Evolutionary conservation across 148 eudicot species (phyloP).

Genomic region (Camellia lanceoleosa): DNA sequence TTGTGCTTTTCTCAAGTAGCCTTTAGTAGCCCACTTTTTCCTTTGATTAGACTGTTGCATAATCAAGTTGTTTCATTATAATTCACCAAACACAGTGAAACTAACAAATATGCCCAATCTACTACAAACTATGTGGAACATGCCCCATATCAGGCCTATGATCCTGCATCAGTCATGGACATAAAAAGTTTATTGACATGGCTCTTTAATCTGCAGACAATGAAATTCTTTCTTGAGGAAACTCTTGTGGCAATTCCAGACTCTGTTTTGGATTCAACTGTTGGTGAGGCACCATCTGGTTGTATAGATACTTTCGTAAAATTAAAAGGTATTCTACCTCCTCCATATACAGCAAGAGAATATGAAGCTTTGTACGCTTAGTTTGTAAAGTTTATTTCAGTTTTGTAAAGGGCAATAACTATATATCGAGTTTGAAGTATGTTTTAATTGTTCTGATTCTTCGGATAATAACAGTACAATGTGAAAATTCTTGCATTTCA

Average conservation of each 20-base stretch:
- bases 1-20: background rate
- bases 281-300: constrained; percentile 42
- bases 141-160: background rate
- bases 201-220: constrained; percentile 48
- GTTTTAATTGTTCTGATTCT: background rate
- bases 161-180: background rate
- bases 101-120: no score
- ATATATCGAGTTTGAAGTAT: background rate
- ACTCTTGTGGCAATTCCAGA: constrained; percentile 74
- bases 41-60: background rate
- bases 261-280: constrained; percentile 71
- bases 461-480: constrained; percentile 2
- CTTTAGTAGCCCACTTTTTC: constrained; percentile 1
- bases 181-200: constrained; percentile 10
- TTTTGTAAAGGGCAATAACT: constrained; percentile 2
- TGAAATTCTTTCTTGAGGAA: constrained; percentile 73
- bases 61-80: background rate
- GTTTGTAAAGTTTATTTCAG: constrained; percentile 7
- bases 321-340: constrained; percentile 56
- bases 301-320: constrained; percentile 55
- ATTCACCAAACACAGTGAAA: background rate
- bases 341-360: constrained; percentile 55
- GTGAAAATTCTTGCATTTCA: background rate
- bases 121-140: background rate
- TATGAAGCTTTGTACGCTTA: constrained; percentile 57